Conservation (phyloP, 2,329 filamentous ascomycete species). For the Ciborinia camelliae region DNA sequence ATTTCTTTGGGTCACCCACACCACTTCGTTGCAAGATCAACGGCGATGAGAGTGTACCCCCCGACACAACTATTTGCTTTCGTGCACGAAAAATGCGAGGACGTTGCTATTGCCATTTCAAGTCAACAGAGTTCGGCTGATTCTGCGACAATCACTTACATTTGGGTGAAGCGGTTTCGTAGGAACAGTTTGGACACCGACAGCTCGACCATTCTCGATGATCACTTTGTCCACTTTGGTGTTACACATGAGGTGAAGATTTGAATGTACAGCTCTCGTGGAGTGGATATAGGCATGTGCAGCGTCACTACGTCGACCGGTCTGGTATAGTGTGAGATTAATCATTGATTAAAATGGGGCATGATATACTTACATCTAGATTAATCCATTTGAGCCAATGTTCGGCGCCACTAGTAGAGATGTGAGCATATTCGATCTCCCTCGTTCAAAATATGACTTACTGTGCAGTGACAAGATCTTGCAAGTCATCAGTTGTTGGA, state of each 20-base stretch:
- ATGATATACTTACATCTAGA: constrained; percentile 47
- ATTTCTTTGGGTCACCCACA: constrained; percentile 49
- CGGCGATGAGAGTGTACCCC: constrained; percentile 39
- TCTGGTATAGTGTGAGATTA: constrained; percentile 39
- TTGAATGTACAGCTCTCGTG: constrained; percentile 61
- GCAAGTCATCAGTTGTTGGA: constrained; percentile 70
- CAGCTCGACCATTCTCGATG: constrained; percentile 59
- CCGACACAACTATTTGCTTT: constrained; percentile 48
- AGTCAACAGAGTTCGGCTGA: constrained; percentile 25
- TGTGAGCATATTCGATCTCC: background rate
- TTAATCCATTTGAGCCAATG: constrained; percentile 89
- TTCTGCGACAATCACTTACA: constrained; percentile 30
- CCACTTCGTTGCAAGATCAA: constrained; percentile 60
- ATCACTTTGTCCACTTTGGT: constrained; percentile 55
- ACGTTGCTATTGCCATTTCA: constrained; percentile 33
- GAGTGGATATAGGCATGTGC: constrained; percentile 77
- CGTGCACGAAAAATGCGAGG: constrained; percentile 36
- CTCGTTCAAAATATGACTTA: constrained; percentile 19
- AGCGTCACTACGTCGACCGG: constrained; percentile 70
- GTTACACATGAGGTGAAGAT: constrained; percentile 58
- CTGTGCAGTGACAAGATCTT: constrained; percentile 64
- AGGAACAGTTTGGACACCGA: constrained; percentile 66
- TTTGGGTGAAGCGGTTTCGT: constrained; percentile 64
- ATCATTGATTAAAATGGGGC: background rate
- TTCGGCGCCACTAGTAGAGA: constrained; percentile 56